Evolutionary conservation across 108 stramenopile species (phyloP).

Genomic region (Cyclotella kingstonii): DNA sequence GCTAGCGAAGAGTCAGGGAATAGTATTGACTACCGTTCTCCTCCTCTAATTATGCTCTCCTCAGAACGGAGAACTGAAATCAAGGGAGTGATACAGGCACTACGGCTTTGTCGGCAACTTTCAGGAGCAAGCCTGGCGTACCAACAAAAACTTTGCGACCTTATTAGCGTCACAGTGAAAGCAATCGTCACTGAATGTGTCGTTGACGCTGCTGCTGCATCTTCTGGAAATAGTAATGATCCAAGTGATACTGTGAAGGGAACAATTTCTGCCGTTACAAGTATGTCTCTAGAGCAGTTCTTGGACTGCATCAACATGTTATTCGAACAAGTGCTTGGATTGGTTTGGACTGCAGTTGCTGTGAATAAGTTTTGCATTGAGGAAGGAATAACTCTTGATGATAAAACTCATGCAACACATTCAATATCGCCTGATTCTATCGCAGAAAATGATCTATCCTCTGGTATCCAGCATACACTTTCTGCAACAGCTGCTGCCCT

Average conservation of each 20-base stretch:
- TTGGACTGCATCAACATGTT: conserved; percentile 82
- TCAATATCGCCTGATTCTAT: neutral
- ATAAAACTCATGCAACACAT: conserved; percentile 13
- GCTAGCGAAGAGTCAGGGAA: conserved; percentile 23
- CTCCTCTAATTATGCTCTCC: conserved; percentile 37
- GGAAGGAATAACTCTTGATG: conserved; percentile 48
- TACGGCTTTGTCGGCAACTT: conserved; percentile 47
- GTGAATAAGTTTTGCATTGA: conserved; percentile 61
- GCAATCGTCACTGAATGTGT: conserved; percentile 89
- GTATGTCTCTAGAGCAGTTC: conserved; percentile 79
- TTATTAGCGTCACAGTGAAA: conserved; percentile 82
- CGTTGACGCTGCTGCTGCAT: conserved; percentile 44
- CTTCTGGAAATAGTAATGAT: conserved; percentile 14
- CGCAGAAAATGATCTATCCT: conserved; percentile 2
- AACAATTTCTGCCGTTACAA: conserved; percentile 59
- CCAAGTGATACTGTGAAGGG: conserved; percentile 11
- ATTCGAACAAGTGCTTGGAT: conserved; percentile 76
- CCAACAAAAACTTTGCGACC: conserved; percentile 62
- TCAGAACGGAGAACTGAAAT: conserved; percentile 32
- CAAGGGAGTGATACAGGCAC: conserved; percentile 53
- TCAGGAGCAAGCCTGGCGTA: conserved; percentile 50
- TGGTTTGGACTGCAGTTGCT: conserved; percentile 59
- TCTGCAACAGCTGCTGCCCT: conserved; percentile 65
- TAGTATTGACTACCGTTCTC: conserved; percentile 28
- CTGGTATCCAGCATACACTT: conserved; percentile 30